These are phyloP conservation scores for Plectranthus barbatus DNA, from an alignment of 257 asterid species.

Conservation along the genomic window DNA sequence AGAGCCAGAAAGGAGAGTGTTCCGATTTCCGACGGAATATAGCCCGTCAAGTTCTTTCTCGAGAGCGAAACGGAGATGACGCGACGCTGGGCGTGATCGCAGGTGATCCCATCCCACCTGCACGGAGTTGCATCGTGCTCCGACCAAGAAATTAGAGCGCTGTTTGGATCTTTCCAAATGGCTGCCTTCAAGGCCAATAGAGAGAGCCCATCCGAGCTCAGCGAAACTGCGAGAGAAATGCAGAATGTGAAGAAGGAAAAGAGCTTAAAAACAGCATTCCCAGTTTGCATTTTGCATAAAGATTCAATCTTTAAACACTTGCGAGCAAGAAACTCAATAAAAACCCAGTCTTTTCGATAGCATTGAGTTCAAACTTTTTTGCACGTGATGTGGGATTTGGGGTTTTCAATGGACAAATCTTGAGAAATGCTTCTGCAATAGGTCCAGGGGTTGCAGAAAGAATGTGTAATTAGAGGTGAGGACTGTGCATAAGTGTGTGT, in stretches of 20 bases:
- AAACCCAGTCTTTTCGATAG: background rate
- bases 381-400: slow-evolving; percentile 1
- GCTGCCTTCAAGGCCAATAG: slow-evolving; percentile 78
- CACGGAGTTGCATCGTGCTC: slow-evolving; percentile 59
- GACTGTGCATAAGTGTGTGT: background rate
- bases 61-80: slow-evolving; percentile 57
- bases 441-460: slow-evolving; percentile 32
- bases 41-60: slow-evolving; percentile 49
- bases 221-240: slow-evolving; percentile 27
- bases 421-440: slow-evolving; percentile 18
- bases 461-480: slow-evolving; percentile 9
- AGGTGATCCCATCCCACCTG: slow-evolving; percentile 59
- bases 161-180: slow-evolving; percentile 40
- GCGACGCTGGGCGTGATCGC: slow-evolving; percentile 25
- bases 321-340: background rate
- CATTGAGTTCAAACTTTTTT: background rate
- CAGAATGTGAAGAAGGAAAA: slow-evolving; percentile 28
- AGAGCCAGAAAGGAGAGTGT: slow-evolving; percentile 41
- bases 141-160: slow-evolving; percentile 50
- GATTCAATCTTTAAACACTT: slow-evolving; percentile 24
- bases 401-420: background rate
- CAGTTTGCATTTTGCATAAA: slow-evolving; percentile 14
- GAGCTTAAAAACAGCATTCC: slow-evolving; percentile 13
- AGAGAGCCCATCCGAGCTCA: slow-evolving; percentile 70
- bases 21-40: slow-evolving; percentile 76